A percentile compares a stretch with the other conserved stretches of the same genome.
Evolutionary conservation across 2,329 filamentous ascomycete genomes (phyloP).

Genomic region (Gyromitra esculenta): DNA sequence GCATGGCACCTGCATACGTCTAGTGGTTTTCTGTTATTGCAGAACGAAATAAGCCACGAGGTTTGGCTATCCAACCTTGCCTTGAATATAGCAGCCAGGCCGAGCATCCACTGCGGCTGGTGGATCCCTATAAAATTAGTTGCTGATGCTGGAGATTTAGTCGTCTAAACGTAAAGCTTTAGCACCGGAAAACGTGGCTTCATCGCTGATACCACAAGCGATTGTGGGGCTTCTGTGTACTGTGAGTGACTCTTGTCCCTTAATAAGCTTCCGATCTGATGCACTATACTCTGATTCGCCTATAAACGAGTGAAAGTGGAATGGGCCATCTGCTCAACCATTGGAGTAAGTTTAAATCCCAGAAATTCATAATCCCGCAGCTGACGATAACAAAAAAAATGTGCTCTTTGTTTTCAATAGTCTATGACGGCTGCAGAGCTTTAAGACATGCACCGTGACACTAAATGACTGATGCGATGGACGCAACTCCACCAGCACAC

Average conservation of each 20-base stretch:
- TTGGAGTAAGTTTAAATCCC: too few species aligned
- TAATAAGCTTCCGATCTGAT: background rate
- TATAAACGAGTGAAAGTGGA: background rate
- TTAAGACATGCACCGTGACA: background rate
- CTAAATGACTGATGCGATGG: background rate
- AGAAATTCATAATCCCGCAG: too few species aligned
- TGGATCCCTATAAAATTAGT: too few species aligned
- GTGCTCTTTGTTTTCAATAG: background rate
- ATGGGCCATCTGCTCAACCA: background rate
- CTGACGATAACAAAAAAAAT: background rate
- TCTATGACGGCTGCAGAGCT: background rate
- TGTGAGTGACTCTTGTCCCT: too few species aligned
- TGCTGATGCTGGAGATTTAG: too few species aligned
- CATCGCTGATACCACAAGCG: background rate
- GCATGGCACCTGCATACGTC: background rate
- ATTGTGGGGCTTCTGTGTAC: background rate
- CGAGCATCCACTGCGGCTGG: background rate
- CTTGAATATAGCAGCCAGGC: background rate
- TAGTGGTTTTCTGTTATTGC: background rate
- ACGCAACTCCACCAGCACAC: background rate
- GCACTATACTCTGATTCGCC: background rate
- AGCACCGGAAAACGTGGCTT: background rate
- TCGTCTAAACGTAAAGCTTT: background rate
- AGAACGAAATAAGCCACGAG: background rate
- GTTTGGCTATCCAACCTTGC: background rate